Evolutionary conservation across 108 stramenopile species (phyloP), one percentile per base, ranked within the genome.

Genomic region (Nannochloropsis granulata): DNA sequence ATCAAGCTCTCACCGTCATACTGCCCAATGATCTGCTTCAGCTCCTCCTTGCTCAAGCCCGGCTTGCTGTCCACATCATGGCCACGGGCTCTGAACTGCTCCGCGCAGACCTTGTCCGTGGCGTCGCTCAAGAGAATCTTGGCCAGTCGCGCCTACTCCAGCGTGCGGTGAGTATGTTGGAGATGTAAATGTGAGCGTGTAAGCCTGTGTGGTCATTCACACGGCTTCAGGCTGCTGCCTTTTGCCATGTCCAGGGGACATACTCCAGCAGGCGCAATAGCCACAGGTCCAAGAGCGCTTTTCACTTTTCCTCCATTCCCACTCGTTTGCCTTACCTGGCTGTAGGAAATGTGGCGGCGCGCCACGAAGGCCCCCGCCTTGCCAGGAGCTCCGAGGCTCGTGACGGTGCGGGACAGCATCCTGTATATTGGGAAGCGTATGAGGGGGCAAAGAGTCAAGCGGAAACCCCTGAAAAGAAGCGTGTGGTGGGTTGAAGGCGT

Each of bases 1-100:
- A 89, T 84, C 11, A 90, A 89, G 23, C 89, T 87, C 85, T 88
- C 85, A 78, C 90, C 90, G 14, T 91, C 90, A 42, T 90, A 91
- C 85, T 91, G 88, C 23, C 82, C 87, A 78, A 91, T 91, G 13
- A 90, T 44, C 25, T 84, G 19, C 56, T 90, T 23, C 43, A 91
- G 83, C 79, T 91, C 90, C 84, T 90, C 86, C 85, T 90, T 90
- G 23, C 84, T 87, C 34, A 90, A 78, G 21, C 90, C 90, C n/a
- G 90, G 88, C 84, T 90, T 90, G 43, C 87, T 85, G 83, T 89
- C 89, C 23, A 90, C 83, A 1, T 83, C 44, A 81, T 90, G 90
- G 19, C 90, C 90, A 23, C 89, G 83, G 43, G 85, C 87, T 43
- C 44, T 44, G 87, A 90, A 90, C 0, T 89, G 86, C n/a, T 86